A percentile compares a stretch with the other conserved stretches of the same genome.
These are phyloP conservation scores for Lipomyces starkeyi DNA, from an alignment of 805 yeast species.

Conservation along the genomic window DNA sequence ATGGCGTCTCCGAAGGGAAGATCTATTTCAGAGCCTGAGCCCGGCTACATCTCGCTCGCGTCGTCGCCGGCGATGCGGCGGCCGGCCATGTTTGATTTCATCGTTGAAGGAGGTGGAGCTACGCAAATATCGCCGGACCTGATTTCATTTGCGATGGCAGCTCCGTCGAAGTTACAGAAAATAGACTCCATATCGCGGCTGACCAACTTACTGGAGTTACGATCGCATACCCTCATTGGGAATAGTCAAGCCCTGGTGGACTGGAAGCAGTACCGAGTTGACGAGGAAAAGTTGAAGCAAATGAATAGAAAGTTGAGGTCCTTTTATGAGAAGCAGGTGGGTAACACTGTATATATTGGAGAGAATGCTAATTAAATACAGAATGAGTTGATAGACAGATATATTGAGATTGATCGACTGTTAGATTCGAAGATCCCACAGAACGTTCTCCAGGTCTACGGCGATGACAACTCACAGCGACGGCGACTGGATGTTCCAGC, in stretches of 20 bases:
- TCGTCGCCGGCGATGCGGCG: slow-evolving; percentile 34
- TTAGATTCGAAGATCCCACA: slow-evolving; percentile 74
- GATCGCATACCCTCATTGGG: slow-evolving; percentile 55
- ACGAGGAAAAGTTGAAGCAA: slow-evolving; percentile 39
- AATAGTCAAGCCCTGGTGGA: slow-evolving; percentile 48
- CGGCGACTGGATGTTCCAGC: slow-evolving; percentile 58
- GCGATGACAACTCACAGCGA: slow-evolving; percentile 46
- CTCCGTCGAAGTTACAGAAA: slow-evolving; percentile 33
- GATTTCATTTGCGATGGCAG: slow-evolving; percentile 36
- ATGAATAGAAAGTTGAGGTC: slow-evolving; percentile 43
- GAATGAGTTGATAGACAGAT: slow-evolving; percentile 64
- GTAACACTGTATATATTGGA: neutral
- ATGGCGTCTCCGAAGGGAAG: slow-evolving; percentile 28
- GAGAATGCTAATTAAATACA: slow-evolving; percentile 47
- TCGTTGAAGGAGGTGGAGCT: slow-evolving; percentile 29
- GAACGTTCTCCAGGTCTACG: slow-evolving; percentile 66
- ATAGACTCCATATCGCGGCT: slow-evolving; percentile 38
- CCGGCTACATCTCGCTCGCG: slow-evolving; percentile 30
- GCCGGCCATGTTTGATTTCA: slow-evolving; percentile 34
- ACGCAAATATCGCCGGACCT: slow-evolving; percentile 32
- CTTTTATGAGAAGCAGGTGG: slow-evolving; percentile 59
- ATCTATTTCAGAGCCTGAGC: slow-evolving; percentile 5
- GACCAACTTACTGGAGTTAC: slow-evolving; percentile 50
- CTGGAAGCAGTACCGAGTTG: slow-evolving; percentile 48
- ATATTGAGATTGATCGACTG: slow-evolving; percentile 64